These are phyloP conservation scores for Podila epicladia DNA, from an alignment of 192 early-diverging fungal species.

Conservation along the genomic window DNA sequence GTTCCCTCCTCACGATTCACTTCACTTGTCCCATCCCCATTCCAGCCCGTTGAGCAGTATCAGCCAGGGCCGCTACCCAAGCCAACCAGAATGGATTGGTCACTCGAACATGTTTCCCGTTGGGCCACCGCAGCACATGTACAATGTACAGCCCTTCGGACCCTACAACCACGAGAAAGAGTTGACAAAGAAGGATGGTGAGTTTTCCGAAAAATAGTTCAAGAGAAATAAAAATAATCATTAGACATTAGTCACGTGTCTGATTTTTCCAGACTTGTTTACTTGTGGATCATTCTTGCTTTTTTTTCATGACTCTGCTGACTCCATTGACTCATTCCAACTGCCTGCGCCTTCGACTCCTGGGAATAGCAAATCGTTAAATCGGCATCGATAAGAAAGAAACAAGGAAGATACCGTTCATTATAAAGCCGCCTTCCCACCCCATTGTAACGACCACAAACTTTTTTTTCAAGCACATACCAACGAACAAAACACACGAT, in stretches of 20 bases:
- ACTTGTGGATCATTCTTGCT: background rate
- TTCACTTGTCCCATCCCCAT: too few species aligned
- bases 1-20: background rate
- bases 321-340: background rate
- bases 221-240: too few species aligned
- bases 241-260: too few species aligned
- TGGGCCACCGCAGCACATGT: slow-evolving; percentile 26
- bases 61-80: slow-evolving; percentile 19
- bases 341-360: background rate
- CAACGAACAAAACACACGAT: slow-evolving; percentile 3
- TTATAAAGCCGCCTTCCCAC: background rate
- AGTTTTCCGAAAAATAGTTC: too few species aligned
- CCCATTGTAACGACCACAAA: background rate
- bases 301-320: slow-evolving; percentile 1
- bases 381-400: too few species aligned
- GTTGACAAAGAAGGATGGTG: too few species aligned
- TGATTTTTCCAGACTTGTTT: too few species aligned
- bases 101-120: slow-evolving; percentile 29
- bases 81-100: slow-evolving; percentile 38
- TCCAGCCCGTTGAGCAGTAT: background rate
- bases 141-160: background rate
- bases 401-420: background rate
- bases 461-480: background rate
- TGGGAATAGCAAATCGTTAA: too few species aligned
- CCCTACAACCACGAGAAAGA: too few species aligned